Evolutionary conservation across 768 basidiomycete species (phyloP).

Genomic region (Amanita rimosa): DNA sequence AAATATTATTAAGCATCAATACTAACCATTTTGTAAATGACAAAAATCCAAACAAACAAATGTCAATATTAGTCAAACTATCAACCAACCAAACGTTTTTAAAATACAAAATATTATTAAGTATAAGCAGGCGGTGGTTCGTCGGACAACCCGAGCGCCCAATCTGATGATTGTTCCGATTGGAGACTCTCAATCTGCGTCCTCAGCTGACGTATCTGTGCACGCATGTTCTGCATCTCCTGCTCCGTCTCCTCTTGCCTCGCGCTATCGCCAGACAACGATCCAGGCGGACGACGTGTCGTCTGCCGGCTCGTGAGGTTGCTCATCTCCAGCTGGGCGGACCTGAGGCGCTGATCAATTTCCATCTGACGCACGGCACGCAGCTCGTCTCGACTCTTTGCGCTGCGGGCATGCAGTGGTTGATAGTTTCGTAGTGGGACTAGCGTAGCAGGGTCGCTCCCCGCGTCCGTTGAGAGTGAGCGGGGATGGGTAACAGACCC

Average conservation of each 20-base stretch:
- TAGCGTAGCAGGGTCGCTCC: background rate
- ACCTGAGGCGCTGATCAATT: background rate
- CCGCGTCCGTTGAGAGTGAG: background rate
- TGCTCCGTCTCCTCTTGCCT: background rate
- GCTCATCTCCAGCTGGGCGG: slow-evolving; percentile 1
- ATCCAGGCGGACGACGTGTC: background rate
- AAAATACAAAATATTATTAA: no score
- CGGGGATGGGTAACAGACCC: background rate
- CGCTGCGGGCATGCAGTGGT: background rate
- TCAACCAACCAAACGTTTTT: no score
- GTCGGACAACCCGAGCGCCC: slow-evolving; percentile 9
- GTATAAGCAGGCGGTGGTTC: slow-evolving; percentile 1
- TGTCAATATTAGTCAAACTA: no score
- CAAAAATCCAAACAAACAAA: no score
- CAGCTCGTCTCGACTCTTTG: background rate
- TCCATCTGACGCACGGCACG: slow-evolving; percentile 2
- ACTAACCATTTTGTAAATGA: no score
- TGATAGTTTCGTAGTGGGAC: background rate
- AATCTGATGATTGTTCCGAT: slow-evolving; percentile 6
- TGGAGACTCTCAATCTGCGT: slow-evolving; percentile 7
- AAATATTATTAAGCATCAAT: no score
- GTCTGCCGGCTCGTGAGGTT: background rate
- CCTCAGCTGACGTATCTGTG: slow-evolving; percentile 7
- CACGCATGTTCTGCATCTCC: slow-evolving; percentile 4
- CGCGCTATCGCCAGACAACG: background rate